These are phyloP conservation scores for Suhomyces sp. DNA, from an alignment of 805 yeast species.

Conservation along the genomic window DNA sequence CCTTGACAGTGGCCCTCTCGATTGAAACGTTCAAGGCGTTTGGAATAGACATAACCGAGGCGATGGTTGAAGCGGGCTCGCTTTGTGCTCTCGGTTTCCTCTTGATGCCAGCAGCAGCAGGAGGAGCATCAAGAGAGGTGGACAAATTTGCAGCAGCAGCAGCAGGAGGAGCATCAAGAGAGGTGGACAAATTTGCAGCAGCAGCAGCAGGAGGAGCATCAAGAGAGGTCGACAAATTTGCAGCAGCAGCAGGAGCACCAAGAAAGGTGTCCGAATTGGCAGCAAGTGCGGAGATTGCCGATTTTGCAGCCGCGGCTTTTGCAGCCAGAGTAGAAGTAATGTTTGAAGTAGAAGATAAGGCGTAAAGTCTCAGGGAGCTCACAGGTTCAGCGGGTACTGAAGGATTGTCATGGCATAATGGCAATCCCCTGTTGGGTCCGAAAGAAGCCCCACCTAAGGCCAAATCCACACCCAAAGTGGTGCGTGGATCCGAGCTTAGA, in stretches of 20 bases:
- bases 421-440: conserved; percentile 1
- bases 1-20: conserved; percentile 31
- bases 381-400: conserved; percentile 4
- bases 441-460: background rate
- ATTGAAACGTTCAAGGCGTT: conserved; percentile 12
- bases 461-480: background rate
- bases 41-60: conserved; percentile 12
- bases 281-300: too few relatives aligned
- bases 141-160: background rate
- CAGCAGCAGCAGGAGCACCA: background rate
- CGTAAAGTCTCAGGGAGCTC: conserved; percentile 24
- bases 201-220: background rate
- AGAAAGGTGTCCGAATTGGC: background rate
- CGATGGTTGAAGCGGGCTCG: conserved; percentile 5
- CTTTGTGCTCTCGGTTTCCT: conserved; percentile 1
- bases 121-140: background rate
- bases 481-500: conserved; percentile 9
- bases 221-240: background rate
- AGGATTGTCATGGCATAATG: background rate
- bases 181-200: background rate
- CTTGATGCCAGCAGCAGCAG: background rate
- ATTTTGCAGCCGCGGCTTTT: too few relatives aligned
- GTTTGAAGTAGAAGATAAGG: conserved; percentile 1
- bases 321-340: background rate
- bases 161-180: conserved; percentile 1